Conservation (phyloP, 257 asterid species). For the Solanum sejunctum region DNA sequence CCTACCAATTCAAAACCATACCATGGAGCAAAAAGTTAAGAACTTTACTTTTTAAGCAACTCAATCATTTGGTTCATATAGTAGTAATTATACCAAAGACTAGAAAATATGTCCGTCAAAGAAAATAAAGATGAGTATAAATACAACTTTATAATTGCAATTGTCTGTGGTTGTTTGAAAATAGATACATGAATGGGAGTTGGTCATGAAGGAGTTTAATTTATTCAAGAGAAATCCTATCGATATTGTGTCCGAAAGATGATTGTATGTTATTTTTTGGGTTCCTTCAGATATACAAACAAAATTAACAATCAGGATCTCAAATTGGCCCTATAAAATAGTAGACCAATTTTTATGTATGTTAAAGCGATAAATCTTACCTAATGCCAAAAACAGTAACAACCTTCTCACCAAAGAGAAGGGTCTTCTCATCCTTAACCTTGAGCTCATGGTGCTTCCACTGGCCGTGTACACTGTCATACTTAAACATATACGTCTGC, state of each 20-base stretch:
- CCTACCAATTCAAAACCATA: not conserved
- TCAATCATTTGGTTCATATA: conserved; percentile 93
- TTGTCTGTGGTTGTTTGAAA: too few relatives aligned
- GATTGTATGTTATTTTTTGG: conserved; percentile 5
- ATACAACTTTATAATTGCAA: too few relatives aligned
- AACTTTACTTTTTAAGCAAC: conserved; percentile 58
- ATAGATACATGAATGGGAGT: too few relatives aligned
- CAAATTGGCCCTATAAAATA: not conserved
- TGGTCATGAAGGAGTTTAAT: too few relatives aligned
- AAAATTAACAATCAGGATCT: not conserved
- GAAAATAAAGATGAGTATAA: too few relatives aligned
- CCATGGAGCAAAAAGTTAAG: not conserved
- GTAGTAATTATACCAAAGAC: conserved; percentile 56
- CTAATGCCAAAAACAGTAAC: conserved; percentile 60
- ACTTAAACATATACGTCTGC: conserved; percentile 88
- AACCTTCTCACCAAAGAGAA: conserved; percentile 60
- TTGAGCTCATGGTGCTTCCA: conserved; percentile 59
- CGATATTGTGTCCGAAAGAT: too few relatives aligned
- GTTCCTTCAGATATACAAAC: conserved; percentile 24
- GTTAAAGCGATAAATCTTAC: conserved; percentile 5
- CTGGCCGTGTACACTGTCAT: conserved; percentile 75
- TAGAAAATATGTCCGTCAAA: too few relatives aligned
- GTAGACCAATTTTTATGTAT: not conserved
- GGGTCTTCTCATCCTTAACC: conserved; percentile 70
- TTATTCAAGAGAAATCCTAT: too few relatives aligned